Evolutionary conservation across 2,329 filamentous ascomycete species (phyloP), one percentile per base, ranked within the genome.

Genomic region (Didymella sp.): DNA sequence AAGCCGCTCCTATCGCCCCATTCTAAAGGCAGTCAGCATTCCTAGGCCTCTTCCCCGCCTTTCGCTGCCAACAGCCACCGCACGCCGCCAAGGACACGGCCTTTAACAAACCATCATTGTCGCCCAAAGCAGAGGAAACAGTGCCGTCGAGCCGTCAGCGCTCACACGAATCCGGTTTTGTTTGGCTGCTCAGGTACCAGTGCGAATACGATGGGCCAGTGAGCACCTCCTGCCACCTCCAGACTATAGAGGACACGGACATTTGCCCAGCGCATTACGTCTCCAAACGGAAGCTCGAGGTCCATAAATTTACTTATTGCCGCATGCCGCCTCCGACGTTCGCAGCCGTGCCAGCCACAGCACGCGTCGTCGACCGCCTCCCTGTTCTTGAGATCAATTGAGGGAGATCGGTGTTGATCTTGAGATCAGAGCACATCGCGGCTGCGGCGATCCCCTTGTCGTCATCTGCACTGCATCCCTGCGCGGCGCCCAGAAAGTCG

Each of bases 21-120:
- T 24, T 5, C 41, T 19, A 9, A 13, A 28, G 24, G 24, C 49
- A 51, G 41, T 44, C 48, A 38, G 43, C 54, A 57, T 56, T 46
- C 64, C 60, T 44, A 33, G 31, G 31, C 64, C 58, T 51, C 19
- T 46, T 61, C 56, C 55, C 24, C 56, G 33, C 35, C 49, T 41
- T 41, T 17, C 27, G 44, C 53, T 40, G 47, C 51, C 59, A 62
- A 51, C 51, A 58, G 53, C 42, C 47, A 46, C 54, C 45, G 45
- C 44, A 53, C 40, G 59, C 24, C 43, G 64, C 64, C 64, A 67
- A 62, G 63, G 53, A 21, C 56, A 57, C 60, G 56, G 60, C 62
- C 62, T 62, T 42, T 11, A 48, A 48, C 40, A 40, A 42, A 48
- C 13, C 67, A 66, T 64, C 63, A 67, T 62, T 48, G 58, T 52